A percentile compares a stretch with the other conserved stretches of the same genome.
phyloP scores from a whole-genome alignment of 1,139 yeast species.

The Yamadazyma triangularis region DNA sequence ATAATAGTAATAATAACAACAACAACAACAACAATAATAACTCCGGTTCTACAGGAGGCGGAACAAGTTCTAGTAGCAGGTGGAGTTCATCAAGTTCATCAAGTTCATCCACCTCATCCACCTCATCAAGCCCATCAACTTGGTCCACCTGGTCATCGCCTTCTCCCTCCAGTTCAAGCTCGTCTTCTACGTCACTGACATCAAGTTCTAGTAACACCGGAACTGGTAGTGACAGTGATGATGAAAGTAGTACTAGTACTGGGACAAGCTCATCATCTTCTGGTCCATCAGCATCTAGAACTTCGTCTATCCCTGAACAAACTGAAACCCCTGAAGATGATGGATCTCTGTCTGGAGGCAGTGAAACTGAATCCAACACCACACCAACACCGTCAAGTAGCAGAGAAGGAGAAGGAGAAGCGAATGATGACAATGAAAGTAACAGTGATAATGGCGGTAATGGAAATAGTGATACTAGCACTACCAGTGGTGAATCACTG shows the following conservation, averaged over 20 bases:
- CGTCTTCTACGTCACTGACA: neutral
- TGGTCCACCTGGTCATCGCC: neutral
- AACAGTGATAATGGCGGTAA: neutral
- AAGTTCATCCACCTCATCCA: constrained; percentile 1
- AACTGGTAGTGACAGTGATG: neutral
- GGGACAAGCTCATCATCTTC: neutral
- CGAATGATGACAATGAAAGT: neutral
- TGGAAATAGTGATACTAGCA: neutral
- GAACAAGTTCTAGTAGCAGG: neutral
- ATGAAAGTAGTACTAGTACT: no score
- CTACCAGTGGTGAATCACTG: constrained; percentile 1
- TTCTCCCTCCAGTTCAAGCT: neutral
- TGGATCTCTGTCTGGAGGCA: constrained; percentile 1
- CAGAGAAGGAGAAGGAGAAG: neutral
- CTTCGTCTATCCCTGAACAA: neutral
- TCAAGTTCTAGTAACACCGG: neutral
- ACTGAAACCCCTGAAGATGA: neutral
- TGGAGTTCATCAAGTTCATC: neutral
- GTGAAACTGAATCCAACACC: neutral
- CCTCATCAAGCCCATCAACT: no score
- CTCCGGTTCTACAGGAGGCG: neutral
- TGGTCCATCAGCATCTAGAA: neutral
- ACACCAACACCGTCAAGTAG: neutral
- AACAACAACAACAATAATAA: no score
- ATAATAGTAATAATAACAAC: no score